phyloP scores from a whole-genome alignment of 805 yeast species.

The Zygosaccharomyces rouxii region DNA sequence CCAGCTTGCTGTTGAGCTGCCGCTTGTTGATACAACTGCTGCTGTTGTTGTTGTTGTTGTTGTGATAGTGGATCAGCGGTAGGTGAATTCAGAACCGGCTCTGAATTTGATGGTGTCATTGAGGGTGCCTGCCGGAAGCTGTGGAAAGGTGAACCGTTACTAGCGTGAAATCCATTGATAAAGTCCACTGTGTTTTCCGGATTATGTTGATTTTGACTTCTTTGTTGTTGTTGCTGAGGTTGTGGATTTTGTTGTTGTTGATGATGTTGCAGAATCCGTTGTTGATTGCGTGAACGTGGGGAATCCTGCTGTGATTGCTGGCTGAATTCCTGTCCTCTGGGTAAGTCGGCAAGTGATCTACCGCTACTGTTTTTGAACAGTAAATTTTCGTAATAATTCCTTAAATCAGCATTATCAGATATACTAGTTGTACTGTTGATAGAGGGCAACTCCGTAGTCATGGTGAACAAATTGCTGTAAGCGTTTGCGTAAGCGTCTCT shows the following conservation, averaged over 20 bases:
- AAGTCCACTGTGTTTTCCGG: constrained; percentile 18
- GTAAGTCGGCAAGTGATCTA: constrained; percentile 32
- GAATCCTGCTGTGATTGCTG: constrained; percentile 2
- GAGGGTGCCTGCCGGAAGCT: constrained; percentile 11
- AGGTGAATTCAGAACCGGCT: constrained; percentile 16
- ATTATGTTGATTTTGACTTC: background rate
- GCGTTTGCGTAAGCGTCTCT: background rate
- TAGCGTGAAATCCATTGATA: constrained; percentile 25
- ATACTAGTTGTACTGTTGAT: constrained; percentile 34
- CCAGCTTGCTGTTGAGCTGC: constrained; percentile 4
- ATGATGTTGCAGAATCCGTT: background rate
- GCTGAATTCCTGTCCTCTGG: constrained; percentile 17
- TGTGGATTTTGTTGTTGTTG: constrained; percentile 2
- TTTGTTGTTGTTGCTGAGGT: background rate
- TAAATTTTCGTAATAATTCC: constrained; percentile 34
- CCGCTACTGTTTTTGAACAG: constrained; percentile 34
- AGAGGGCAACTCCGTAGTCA: constrained; percentile 30
- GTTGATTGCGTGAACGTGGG: background rate
- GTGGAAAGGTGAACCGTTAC: constrained; percentile 10
- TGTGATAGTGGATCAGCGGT: constrained; percentile 4
- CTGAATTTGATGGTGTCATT: constrained; percentile 26
- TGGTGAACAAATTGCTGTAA: background rate
- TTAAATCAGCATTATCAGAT: constrained; percentile 33
- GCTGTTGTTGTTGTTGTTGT: constrained; percentile 13
- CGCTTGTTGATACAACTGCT: constrained; percentile 14